Percentiles rank a stretch among this genome's conserved stretches.
phyloP scores from a whole-genome alignment of 2,329 filamentous ascomycete genomes.

The Penicillium glabrum region DNA sequence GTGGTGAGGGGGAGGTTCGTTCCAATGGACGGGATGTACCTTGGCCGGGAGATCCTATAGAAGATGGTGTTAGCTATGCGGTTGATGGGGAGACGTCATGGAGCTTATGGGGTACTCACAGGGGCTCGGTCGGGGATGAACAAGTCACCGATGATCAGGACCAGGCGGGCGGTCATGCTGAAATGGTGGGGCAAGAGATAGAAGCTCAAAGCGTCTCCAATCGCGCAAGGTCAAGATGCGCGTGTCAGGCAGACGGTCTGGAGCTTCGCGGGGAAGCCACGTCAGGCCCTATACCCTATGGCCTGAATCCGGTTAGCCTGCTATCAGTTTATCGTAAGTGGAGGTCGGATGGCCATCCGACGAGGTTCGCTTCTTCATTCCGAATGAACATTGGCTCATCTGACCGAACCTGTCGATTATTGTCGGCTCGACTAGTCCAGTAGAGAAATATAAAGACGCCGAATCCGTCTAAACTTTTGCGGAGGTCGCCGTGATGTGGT shows the following conservation, averaged over 20 bases:
- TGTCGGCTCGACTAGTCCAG: conserved; percentile 13
- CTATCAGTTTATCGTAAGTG: neutral
- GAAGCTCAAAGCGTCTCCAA: conserved; percentile 28
- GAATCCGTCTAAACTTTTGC: conserved; percentile 3
- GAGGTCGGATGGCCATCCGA: neutral
- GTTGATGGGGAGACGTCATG: neutral
- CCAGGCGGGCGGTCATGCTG: conserved; percentile 77
- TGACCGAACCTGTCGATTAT: conserved; percentile 13
- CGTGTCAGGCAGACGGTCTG: conserved; percentile 1
- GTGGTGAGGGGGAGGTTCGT: neutral
- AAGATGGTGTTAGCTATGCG: conserved; percentile 18
- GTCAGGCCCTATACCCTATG: conserved; percentile 19
- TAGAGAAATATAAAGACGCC: neutral
- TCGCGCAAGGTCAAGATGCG: neutral
- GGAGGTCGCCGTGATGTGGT: conserved; percentile 14
- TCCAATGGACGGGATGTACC: conserved; percentile 50
- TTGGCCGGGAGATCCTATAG: conserved; percentile 79
- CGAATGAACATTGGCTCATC: conserved; percentile 13
- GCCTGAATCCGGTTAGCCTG: neutral
- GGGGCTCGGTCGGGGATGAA: conserved; percentile 91
- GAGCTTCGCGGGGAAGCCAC: conserved; percentile 23
- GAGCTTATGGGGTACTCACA: conserved; percentile 44
- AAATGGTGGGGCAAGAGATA: conserved; percentile 12
- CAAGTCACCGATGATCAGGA: conserved; percentile 88
- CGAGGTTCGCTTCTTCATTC: neutral